phyloP scores from a whole-genome alignment of 768 basidiomycete genomes.

The Mycena latifolia region DNA sequence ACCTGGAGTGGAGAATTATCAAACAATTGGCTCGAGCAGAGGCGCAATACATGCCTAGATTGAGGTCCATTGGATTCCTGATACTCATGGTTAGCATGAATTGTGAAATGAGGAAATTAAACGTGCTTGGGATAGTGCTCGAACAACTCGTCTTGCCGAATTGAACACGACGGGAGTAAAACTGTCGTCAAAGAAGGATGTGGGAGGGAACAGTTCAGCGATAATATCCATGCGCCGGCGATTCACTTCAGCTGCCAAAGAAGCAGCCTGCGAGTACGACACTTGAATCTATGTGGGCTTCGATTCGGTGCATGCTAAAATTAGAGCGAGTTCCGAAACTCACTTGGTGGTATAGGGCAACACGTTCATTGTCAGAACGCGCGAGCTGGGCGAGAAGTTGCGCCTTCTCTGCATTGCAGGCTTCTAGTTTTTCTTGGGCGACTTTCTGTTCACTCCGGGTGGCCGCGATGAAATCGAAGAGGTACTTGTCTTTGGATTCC shows the following conservation, averaged over 20 bases:
- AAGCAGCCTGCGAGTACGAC: constrained; percentile 36
- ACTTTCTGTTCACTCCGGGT: constrained; percentile 3
- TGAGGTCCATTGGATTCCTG: not conserved
- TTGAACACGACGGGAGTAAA: constrained; percentile 33
- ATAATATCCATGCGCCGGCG: constrained; percentile 31
- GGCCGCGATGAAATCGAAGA: constrained; percentile 11
- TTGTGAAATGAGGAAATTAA: not conserved
- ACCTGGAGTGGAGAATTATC: constrained; percentile 18
- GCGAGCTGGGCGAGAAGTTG: constrained; percentile 8
- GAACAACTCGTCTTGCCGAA: constrained; percentile 15
- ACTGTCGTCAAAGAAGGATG: constrained; percentile 28
- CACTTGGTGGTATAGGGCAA: constrained; percentile 22
- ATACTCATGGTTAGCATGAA: not conserved
- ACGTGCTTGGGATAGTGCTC: constrained; percentile 26
- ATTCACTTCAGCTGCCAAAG: constrained; percentile 38
- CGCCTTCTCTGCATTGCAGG: constrained; percentile 2
- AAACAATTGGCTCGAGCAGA: too few relatives aligned
- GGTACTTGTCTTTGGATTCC: constrained; percentile 11
- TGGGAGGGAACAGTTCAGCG: constrained; percentile 30
- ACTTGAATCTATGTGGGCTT: constrained; percentile 12
- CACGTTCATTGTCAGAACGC: constrained; percentile 9
- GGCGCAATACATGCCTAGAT: constrained; percentile 7
- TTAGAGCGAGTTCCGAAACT: not conserved
- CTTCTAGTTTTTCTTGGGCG: constrained; percentile 3
- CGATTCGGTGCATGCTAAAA: not conserved